Conservation (phyloP, 495 filamentous ascomycete species). For the Parmelia sp. region DNA sequence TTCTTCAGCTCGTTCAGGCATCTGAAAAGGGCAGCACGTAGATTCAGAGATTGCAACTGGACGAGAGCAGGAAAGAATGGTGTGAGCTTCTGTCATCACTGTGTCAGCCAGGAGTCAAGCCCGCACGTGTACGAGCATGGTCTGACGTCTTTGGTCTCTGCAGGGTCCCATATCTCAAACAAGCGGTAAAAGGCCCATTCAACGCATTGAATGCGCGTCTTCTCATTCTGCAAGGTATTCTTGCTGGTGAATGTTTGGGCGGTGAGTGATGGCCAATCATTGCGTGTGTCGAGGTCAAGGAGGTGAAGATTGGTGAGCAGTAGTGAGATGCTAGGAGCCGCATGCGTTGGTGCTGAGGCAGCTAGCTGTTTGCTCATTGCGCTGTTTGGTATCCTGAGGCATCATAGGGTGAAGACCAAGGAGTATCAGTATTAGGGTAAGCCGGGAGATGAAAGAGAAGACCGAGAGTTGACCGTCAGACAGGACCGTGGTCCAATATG, state of each 20-base stretch:
- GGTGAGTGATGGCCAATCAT: constrained; percentile 72
- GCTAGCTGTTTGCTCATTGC: constrained; percentile 12
- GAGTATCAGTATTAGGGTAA: background rate
- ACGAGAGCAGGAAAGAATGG: constrained; percentile 86
- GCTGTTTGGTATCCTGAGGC: background rate
- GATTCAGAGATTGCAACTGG: constrained; percentile 79
- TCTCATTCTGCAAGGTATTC: constrained; percentile 63
- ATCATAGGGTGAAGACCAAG: background rate
- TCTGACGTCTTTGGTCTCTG: constrained; percentile 61
- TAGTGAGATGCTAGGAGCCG: constrained; percentile 5
- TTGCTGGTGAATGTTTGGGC: constrained; percentile 57
- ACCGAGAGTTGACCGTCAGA: background rate
- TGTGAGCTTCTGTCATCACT: constrained; percentile 59
- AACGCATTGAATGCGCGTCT: constrained; percentile 66
- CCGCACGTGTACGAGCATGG: constrained; percentile 10
- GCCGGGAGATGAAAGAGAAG: background rate
- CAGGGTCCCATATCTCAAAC: constrained; percentile 72
- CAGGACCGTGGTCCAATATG: background rate
- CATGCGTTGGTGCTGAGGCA: constrained; percentile 5
- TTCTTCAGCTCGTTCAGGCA: constrained; percentile 76
- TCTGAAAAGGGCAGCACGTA: constrained; percentile 77
- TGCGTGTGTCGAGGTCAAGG: constrained; percentile 63
- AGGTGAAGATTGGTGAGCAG: constrained; percentile 76
- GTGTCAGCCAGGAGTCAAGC: constrained; percentile 13
- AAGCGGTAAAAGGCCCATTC: constrained; percentile 84